phyloP scores from a whole-genome alignment of 2,329 filamentous ascomycete genomes.

The Lachnellula subtilissima region DNA sequence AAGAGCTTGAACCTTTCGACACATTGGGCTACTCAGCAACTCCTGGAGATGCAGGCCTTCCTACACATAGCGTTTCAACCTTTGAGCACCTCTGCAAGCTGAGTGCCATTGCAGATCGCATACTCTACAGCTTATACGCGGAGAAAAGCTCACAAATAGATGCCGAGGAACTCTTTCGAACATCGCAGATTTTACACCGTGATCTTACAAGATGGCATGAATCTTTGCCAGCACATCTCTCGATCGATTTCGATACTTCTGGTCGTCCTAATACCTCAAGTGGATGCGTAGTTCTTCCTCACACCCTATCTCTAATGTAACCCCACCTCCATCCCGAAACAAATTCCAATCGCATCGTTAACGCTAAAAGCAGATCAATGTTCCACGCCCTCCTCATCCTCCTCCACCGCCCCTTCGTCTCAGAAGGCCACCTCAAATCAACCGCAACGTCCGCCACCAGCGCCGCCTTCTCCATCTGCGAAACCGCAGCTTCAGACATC shows the following conservation, averaged over 20 bases:
- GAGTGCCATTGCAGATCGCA: constrained; percentile 43
- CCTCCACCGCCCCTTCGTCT: constrained; percentile 49
- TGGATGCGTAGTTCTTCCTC: constrained; percentile 33
- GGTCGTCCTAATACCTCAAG: constrained; percentile 20
- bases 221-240: constrained; percentile 36
- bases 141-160: constrained; percentile 37
- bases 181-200: constrained; percentile 35
- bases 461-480: constrained; percentile 39
- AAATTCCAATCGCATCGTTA: background rate
- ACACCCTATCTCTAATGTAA: constrained; percentile 37
- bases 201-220: constrained; percentile 41
- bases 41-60: constrained; percentile 31
- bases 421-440: constrained; percentile 44
- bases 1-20: constrained; percentile 49
- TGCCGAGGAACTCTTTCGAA: constrained; percentile 33
- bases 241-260: constrained; percentile 33
- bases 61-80: constrained; percentile 40
- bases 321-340: background rate
- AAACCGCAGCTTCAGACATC: constrained; percentile 42
- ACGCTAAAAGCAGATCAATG: constrained; percentile 31
- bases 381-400: constrained; percentile 49
- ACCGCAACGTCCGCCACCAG: constrained; percentile 38
- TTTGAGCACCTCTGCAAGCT: constrained; percentile 40
- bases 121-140: constrained; percentile 41
- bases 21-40: constrained; percentile 38